Base-by-base conservation (phyloP, 2,329 filamentous ascomycete genomes). In the Intubia oerlemansii region DNA sequence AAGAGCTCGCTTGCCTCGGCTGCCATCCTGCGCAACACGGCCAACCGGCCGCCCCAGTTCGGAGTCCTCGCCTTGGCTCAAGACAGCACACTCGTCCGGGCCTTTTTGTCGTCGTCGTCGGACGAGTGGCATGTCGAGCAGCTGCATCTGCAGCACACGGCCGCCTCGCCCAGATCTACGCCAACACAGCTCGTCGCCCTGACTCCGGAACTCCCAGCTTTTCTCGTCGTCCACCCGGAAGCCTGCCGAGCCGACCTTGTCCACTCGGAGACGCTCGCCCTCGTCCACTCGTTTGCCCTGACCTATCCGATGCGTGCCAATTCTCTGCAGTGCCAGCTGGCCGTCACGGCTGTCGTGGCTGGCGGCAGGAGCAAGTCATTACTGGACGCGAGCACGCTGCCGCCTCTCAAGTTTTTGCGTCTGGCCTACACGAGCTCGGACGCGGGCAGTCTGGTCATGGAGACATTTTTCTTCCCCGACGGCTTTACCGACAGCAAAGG, bases 201-300 rank as follows among this genome's bases (percentile, higher is more conserved):
- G n/a, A n/a, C n/a, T n/a, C n/a, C n/a, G n/a, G n/a, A n/a, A n/a
- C n/a, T n/a, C n/a, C n/a, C n/a, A 8, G 19, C 19, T n/a, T 21
- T 21, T 21, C n/a, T 21, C 8, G 19, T n/a, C 19, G 8, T 8
- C 19, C 8, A 21, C 8, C 8, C 8, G n/a, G n/a, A 21, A 8
- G 19, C n/a, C 19, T 21, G 8, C n/a, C n/a, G 19, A n/a, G 62
- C 68, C 5, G 62, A 70, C 30, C 47, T 73, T 2, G 60, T 79
- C 12, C 65, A 78, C 41, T 56, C 76, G 5, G 44, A 58, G 36
- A 59, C 51, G 30, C 60, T 52, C 34, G 56, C 47, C 8, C 50
- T 70, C 3, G 53, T 77, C n/a, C 59, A 76, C 42, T 66, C 62
- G 1, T 72, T 80, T 36, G 42, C 47, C 12, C 68, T 68, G 1